Evolutionary conservation across 2,329 filamentous ascomycete genomes (phyloP), one percentile per base, ranked within the genome.

Genomic region (Chlorencoelia australis): DNA sequence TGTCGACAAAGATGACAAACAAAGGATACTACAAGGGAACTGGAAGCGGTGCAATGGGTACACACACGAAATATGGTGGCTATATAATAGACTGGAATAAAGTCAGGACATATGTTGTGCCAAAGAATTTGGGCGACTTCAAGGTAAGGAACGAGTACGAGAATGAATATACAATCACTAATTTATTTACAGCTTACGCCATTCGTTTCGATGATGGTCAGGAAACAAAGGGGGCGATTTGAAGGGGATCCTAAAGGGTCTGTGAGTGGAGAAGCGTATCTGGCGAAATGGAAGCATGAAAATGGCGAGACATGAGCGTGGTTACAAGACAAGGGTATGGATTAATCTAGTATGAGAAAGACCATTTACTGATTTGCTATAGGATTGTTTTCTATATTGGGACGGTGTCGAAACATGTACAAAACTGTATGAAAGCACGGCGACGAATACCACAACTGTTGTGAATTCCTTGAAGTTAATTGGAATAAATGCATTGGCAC

Each of bases 1-100:
- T 98, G 55, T 95, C 85, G 9, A 94, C 89, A 49, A 98, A 98
- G 65, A 80, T 91, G 62, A 80, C 89, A 58, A 83, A 82, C 59
- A 85, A 86, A 57, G 89, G 88, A 50, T 98, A 80, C 75, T 98
- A 98, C 76, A 96, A 96, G 71, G 91, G 91, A 58, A 95, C 82
- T 53, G 73, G 88, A 30, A 81, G 86, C 1, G 91, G 91, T 2
- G 77, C 82, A 27, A 87, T 93, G 77, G 91, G 91, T 59, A 64
- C 68, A 10, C 85, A 93, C 64, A 88, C 83, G 37, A 82, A 83
- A 59, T 75, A 77, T 57, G 91, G 89, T 60, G 79, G 79, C 33
- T 98, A 91, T 61, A 60, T 77, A 30, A 79, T 96, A 48, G 82
- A 96, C 48, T 94, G 73, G 71, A 63, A 68, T 38, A 94, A 93